Base-by-base conservation (phyloP, 768 basidiomycete species). In the Lentinula guzmanii region DNA sequence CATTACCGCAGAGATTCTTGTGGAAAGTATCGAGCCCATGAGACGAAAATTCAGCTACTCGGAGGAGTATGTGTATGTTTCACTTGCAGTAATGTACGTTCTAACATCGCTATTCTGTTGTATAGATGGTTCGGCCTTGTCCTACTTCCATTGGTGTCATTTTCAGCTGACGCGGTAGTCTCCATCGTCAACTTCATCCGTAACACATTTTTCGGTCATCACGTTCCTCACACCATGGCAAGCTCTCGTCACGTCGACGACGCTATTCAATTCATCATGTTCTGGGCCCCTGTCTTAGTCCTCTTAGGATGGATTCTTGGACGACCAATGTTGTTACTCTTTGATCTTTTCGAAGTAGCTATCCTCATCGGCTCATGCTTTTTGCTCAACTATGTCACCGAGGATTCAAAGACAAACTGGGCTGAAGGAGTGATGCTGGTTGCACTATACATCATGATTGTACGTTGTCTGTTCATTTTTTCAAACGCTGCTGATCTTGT, bases 391-490 rank as follows among this genome's bases (percentile, higher is more conserved):
- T 80, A 78, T 61, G 75, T 81, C 62, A 80, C 79, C 2, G 75
- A 77, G 3, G 80, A 82, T 63, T 66, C 73, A 24, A 82, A 82
- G 69, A 80, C 80, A 33, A 82, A 82, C 64, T 82, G 81, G 80
- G 78, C 72, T 8, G 80, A 81, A 63, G 77, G 63, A 3, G 28
- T 37, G n/a, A 61, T 61, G 59, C 43, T 64, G 18, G 59, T 61
- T 28, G 60, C 53, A n/a, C 76, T 79, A 64, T 82, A 80, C 65
- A 18, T 71, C 35, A 79, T 82, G 75, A 77, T 81, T 48, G 79
- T 81, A 46, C 62, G 80, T 50, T 18, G 11, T 56, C n/a, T 48
- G 11, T 18, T 54, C 7, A 45, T 6, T 18, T 33, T 28, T 8
- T 50, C 7, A 9, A 16, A n/a, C 35, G 6, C 34, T 8, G 15